Conservation (phyloP, 352 stramenopile genomes). For the Peronospora belbahrii region DNA sequence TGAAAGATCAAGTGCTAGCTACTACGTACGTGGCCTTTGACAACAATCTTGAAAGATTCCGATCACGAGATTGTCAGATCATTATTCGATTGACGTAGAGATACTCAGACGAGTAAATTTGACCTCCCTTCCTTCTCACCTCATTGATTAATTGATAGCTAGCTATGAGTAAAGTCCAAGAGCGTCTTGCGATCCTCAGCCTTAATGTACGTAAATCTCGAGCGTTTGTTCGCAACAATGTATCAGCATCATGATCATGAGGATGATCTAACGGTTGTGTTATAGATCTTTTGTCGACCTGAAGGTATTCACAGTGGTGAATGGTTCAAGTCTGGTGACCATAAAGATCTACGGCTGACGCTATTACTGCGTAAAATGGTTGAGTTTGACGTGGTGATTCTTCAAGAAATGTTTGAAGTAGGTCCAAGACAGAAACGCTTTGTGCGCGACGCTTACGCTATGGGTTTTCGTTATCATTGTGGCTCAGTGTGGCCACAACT, state of each 20-base stretch:
- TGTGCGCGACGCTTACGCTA: slow-evolving; percentile 36
- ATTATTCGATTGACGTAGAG: no score
- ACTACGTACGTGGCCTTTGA: no score
- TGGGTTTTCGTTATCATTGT: slow-evolving; percentile 71
- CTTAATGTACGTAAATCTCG: slow-evolving; percentile 40
- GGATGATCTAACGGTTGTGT: neutral
- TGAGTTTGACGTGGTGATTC: slow-evolving; percentile 62
- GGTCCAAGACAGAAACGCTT: slow-evolving; percentile 50
- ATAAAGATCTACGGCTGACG: slow-evolving; percentile 62
- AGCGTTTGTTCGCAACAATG: no score
- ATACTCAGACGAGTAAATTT: no score
- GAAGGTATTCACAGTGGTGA: slow-evolving; percentile 68
- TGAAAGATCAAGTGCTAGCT: no score
- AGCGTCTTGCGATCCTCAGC: slow-evolving; percentile 60
- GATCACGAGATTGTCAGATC: no score
- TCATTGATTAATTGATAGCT: no score
- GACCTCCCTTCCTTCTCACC: no score
- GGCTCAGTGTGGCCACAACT: slow-evolving; percentile 63
- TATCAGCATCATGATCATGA: neutral
- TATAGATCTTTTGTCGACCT: slow-evolving; percentile 64
- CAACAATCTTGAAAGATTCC: no score
- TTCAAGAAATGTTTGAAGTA: slow-evolving; percentile 79
- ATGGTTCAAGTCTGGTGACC: slow-evolving; percentile 63
- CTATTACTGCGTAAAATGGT: slow-evolving; percentile 67
- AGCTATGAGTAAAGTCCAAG: slow-evolving; percentile 24